Base-by-base conservation (phyloP, 257 asterid genomes). In the Solanum microdontum region DNA sequence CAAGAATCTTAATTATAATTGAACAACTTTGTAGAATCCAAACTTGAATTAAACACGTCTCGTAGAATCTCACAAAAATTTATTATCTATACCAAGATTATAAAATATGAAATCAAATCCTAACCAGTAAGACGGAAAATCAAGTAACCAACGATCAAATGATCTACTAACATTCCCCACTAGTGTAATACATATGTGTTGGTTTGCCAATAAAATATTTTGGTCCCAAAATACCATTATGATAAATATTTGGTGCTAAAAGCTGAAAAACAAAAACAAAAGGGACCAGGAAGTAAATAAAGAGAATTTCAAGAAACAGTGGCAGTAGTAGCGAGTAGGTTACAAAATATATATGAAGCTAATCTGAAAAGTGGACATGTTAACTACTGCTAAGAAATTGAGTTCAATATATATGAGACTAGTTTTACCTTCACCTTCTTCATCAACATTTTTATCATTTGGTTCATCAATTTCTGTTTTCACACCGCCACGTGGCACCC, bases 401-500 rank as follows among this genome's bases (percentile, higher is more conserved):
- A 73, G 26, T 60, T 48, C 32, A 70, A 36, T 66, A 72, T 43
- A 76, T 40, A 91, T 91, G 93, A 87, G 83, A 89, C 92, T 58
- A 84, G 51, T 92, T 39, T 87, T 90, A 24, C 58, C 84, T 87
- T 75, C 62, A 21, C 80, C 60, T 76, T 89, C 87, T 72, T 28
- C 55, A 26, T 45, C 83, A 43, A 36, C 83, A 72, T 80, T 62
- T 55, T n/a, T 83, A 40, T 87, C 85, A 86, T 84, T 84, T 84
- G 32, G 39, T 72, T 37, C 55, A 14, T 45, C 83, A n/a, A 12
- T 64, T 84, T 87, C 82, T 30, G 34, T 88, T 19, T 87, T 76
- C 72, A 4, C 26, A 64, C 48, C 13, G 15, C 87, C 90, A 21
- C 82, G 91, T 82, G 88, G 76, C 73, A 55, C 39, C 82, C 76